Evolutionary conservation across 2,329 filamentous ascomycete species (phyloP).

Genomic region (Mariannaea sp.): DNA sequence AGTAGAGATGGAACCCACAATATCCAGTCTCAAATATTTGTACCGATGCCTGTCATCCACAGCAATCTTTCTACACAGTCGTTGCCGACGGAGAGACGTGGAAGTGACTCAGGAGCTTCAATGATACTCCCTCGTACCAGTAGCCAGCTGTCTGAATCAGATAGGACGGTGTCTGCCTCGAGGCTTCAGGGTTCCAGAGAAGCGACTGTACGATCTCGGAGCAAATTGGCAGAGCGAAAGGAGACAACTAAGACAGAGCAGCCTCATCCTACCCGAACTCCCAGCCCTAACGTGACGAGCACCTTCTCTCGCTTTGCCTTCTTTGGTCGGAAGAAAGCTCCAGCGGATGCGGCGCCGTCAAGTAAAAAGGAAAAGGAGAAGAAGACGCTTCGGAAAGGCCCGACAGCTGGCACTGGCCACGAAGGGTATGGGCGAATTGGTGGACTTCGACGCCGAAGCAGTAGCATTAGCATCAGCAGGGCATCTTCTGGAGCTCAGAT

Average conservation of each 20-base stretch:
- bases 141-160: conserved; percentile 39
- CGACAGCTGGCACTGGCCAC: conserved; percentile 89
- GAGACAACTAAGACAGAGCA: conserved; percentile 28
- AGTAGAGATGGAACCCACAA: conserved; percentile 71
- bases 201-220: conserved; percentile 14
- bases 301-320: conserved; percentile 74
- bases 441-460: conserved; percentile 65
- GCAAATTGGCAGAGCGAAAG: conserved; percentile 27
- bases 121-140: conserved; percentile 44
- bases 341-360: conserved; percentile 51
- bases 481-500: conserved; percentile 50
- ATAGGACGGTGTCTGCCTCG: conserved; percentile 41
- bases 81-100: conserved; percentile 51
- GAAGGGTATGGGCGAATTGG: conserved; percentile 79
- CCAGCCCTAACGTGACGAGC: conserved; percentile 58
- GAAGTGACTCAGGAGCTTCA: conserved; percentile 46
- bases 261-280: conserved; percentile 46
- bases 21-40: conserved; percentile 60
- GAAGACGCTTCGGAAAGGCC: conserved; percentile 67
- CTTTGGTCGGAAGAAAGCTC: conserved; percentile 74
- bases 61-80: conserved; percentile 62
- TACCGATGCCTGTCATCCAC: conserved; percentile 61
- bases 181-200: conserved; percentile 36
- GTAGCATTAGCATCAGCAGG: conserved; percentile 57
- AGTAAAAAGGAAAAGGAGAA: conserved; percentile 58